Evolutionary conservation across 768 basidiomycete genomes (phyloP).

Genomic region (Kwoniella sp.): DNA sequence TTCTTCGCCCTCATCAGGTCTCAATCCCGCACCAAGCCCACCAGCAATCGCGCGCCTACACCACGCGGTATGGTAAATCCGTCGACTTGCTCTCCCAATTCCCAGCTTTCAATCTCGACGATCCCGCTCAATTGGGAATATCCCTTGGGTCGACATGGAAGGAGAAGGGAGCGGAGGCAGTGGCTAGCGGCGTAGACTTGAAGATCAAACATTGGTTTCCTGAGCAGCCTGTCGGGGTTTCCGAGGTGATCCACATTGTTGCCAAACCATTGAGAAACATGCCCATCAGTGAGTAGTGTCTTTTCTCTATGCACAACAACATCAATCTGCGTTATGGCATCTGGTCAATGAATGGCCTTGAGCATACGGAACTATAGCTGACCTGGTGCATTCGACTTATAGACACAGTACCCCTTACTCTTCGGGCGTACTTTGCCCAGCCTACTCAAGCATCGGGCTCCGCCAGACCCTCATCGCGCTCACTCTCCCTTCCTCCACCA

Average conservation of each 20-base stretch:
- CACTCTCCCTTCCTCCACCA: constrained; percentile 22
- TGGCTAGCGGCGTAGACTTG: constrained; percentile 9
- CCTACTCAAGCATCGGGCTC: constrained; percentile 1
- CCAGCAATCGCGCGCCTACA: constrained; percentile 43
- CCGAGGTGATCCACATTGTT: constrained; percentile 44
- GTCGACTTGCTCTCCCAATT: constrained; percentile 48
- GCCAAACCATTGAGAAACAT: constrained; percentile 29
- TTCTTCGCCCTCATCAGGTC: constrained; percentile 31
- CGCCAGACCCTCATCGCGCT: constrained; percentile 5
- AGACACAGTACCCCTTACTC: constrained; percentile 28
- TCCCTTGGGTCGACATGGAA: constrained; percentile 26
- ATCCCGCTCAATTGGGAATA: constrained; percentile 37
- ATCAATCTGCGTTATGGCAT: too few species aligned
- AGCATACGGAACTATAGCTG: neutral
- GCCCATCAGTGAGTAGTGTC: constrained; percentile 21
- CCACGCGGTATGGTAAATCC: constrained; percentile 29
- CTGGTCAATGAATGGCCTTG: too few species aligned
- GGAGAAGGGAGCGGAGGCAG: neutral
- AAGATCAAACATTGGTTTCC: constrained; percentile 36
- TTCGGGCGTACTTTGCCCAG: constrained; percentile 44
- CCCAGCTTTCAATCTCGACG: constrained; percentile 48
- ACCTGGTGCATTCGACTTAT: neutral
- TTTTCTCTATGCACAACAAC: constrained; percentile 2
- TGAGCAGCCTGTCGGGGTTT: constrained; percentile 10
- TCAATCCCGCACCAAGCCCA: constrained; percentile 46